These are phyloP conservation scores for Ophiostoma perfectum DNA, from an alignment of 2,329 filamentous ascomycete species.

Conservation along the genomic window DNA sequence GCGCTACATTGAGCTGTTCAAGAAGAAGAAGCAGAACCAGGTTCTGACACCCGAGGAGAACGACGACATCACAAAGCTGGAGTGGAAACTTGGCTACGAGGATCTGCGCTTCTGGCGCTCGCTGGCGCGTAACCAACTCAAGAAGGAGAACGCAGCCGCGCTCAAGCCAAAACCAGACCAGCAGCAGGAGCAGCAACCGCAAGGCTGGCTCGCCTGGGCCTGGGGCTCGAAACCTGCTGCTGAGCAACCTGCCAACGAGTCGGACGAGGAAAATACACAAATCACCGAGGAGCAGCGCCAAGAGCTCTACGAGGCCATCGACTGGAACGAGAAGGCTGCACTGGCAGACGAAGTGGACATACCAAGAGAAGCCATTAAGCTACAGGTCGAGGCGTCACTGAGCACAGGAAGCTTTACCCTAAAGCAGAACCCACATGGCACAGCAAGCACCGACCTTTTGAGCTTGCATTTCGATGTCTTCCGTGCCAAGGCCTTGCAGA, in stretches of 20 bases:
- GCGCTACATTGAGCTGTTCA: slow-evolving; percentile 90
- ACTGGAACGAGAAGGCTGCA: slow-evolving; percentile 94
- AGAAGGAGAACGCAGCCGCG: slow-evolving; percentile 89
- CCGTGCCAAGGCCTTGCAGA: slow-evolving; percentile 79
- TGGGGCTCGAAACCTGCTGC: slow-evolving; percentile 70
- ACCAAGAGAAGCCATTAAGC: slow-evolving; percentile 84
- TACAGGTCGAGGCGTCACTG: slow-evolving; percentile 89
- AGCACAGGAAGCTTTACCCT: slow-evolving; percentile 94
- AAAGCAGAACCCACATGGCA: slow-evolving; percentile 75
- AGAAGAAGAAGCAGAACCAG: slow-evolving; percentile 76
- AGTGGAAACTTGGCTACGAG: slow-evolving; percentile 86
- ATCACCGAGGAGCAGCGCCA: slow-evolving; percentile 96
- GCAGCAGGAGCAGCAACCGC: slow-evolving; percentile 47
- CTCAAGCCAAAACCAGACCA: slow-evolving; percentile 67
- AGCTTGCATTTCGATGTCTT: slow-evolving; percentile 93
- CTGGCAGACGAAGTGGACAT: slow-evolving; percentile 82
- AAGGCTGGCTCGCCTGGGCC: slow-evolving; percentile 87
- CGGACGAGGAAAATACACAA: slow-evolving; percentile 68
- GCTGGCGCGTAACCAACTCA: slow-evolving; percentile 84
- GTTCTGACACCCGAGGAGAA: slow-evolving; percentile 65
- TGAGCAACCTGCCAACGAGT: slow-evolving; percentile 53
- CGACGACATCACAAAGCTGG: slow-evolving; percentile 68
- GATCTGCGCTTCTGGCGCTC: slow-evolving; percentile 97
- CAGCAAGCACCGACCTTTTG: slow-evolving; percentile 66
- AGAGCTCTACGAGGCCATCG: slow-evolving; percentile 94